Percentiles rank a stretch among this genome's conserved stretches.
These are phyloP conservation scores for Penicillium sp. DNA, from an alignment of 2,329 filamentous ascomycete genomes.

Conservation along the genomic window DNA sequence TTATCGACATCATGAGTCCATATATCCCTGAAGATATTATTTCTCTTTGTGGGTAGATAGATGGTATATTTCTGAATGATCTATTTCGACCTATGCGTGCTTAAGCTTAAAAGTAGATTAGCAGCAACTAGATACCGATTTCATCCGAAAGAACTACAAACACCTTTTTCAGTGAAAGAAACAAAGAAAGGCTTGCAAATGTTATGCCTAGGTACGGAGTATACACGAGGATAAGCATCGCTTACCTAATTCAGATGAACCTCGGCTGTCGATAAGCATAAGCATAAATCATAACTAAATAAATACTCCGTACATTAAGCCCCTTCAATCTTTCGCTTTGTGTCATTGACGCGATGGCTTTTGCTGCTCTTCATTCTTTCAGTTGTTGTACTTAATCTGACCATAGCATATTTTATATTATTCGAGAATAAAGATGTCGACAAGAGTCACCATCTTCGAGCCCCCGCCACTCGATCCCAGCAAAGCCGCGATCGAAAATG, in stretches of 20 bases:
- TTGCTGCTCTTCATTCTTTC: neutral
- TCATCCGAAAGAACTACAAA: no score
- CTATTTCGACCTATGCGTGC: no score
- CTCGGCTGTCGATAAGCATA: neutral
- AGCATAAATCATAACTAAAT: neutral
- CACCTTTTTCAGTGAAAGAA: no score
- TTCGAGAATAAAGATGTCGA: constrained; percentile 7
- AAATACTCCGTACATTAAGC: neutral
- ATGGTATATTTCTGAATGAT: no score
- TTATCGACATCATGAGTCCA: constrained; percentile 17
- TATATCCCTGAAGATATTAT: constrained; percentile 22
- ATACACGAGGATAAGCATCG: no score
- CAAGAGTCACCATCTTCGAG: constrained; percentile 61
- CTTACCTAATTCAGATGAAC: no score
- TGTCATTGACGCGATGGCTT: neutral
- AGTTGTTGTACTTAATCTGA: neutral
- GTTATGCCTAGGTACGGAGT: no score
- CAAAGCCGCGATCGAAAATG: constrained; percentile 82
- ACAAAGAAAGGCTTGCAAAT: no score
- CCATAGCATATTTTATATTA: neutral
- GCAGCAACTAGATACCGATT: no score
- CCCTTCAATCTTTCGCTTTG: neutral
- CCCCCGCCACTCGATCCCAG: constrained; percentile 68
- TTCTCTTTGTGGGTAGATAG: constrained; percentile 18
- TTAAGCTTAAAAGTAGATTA: no score